These are phyloP conservation scores for Harringtonia aguacate DNA, from an alignment of 2,329 filamentous ascomycete species.

Conservation along the genomic window DNA sequence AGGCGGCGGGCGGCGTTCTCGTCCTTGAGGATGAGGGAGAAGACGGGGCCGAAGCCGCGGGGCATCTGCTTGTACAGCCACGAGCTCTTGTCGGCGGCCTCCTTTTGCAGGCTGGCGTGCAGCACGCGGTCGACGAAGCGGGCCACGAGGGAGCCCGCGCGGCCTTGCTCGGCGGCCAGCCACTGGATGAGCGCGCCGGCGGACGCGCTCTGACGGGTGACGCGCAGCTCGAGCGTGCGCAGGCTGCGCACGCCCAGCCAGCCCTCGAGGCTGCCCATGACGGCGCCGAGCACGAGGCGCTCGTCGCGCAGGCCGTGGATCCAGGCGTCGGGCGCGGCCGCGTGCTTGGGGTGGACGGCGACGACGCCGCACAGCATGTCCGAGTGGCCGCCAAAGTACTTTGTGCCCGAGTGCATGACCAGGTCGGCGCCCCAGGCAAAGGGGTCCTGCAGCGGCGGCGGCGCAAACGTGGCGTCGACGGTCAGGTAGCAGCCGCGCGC, in stretches of 20 bases:
- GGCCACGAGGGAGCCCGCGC: conserved; percentile 28
- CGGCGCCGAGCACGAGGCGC: conserved; percentile 65
- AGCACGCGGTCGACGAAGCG: conserved; percentile 49
- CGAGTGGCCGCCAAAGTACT: conserved; percentile 92
- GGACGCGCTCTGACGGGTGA: conserved; percentile 64
- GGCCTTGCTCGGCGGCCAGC: conserved; percentile 43
- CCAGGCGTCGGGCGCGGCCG: conserved; percentile 36
- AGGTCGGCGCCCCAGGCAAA: conserved; percentile 73
- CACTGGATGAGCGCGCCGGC: conserved; percentile 61
- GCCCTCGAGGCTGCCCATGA: conserved; percentile 82
- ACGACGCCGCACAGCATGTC: conserved; percentile 87
- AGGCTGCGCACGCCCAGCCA: conserved; percentile 86
- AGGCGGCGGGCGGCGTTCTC: conserved; percentile 52
- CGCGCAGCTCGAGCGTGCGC: conserved; percentile 74
- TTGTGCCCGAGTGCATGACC: conserved; percentile 87
- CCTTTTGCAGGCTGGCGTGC: conserved; percentile 67
- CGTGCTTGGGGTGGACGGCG: conserved; percentile 39
- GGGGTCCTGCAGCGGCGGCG: conserved; percentile 80
- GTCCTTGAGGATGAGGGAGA: conserved; percentile 58
- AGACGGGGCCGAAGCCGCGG: conserved; percentile 80
- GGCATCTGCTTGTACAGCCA: conserved; percentile 91
- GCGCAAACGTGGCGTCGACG: conserved; percentile 87
- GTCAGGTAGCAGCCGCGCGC: conserved; percentile 62
- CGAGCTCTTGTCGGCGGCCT: conserved; percentile 42
- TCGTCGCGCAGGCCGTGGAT: conserved; percentile 52